Conservation (phyloP, 495 filamentous ascomycete species). For the Neurospora discreta region DNA sequence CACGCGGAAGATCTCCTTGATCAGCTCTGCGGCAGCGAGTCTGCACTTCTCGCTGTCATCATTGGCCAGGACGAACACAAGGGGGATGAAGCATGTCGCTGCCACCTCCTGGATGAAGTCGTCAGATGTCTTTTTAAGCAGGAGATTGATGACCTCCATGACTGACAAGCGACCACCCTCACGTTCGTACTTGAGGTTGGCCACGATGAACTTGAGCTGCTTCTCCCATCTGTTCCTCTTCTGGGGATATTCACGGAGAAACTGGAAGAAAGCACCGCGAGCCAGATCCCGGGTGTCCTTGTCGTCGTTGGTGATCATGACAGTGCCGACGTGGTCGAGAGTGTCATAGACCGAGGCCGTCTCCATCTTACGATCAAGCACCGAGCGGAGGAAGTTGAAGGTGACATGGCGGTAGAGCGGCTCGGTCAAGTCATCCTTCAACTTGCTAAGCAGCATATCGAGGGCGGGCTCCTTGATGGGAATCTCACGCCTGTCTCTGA, state of each 20-base stretch:
- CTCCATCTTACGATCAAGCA: conserved; percentile 73
- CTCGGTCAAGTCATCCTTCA: conserved; percentile 85
- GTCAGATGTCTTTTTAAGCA: conserved; percentile 70
- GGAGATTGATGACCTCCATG: conserved; percentile 75
- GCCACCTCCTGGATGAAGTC: conserved; percentile 74
- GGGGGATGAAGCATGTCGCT: conserved; percentile 69
- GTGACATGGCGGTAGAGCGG: conserved; percentile 81
- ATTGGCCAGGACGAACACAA: conserved; percentile 76
- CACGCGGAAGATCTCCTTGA: conserved; percentile 69
- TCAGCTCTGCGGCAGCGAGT: conserved; percentile 65
- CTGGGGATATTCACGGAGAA: conserved; percentile 89
- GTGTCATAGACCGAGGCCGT: conserved; percentile 85
- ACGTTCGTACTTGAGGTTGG: conserved; percentile 83
- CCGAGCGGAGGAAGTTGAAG: conserved; percentile 83
- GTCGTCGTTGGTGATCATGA: conserved; percentile 95
- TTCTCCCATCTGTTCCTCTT: conserved; percentile 76
- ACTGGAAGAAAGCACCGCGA: conserved; percentile 82
- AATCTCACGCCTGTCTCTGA: conserved; percentile 67
- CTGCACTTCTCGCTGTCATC: conserved; percentile 82
- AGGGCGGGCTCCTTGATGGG: conserved; percentile 70
- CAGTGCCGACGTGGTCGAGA: conserved; percentile 72
- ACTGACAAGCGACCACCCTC: conserved; percentile 80
- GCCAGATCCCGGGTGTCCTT: conserved; percentile 75
- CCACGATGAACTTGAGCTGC: conserved; percentile 77
- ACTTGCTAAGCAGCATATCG: conserved; percentile 68